Conservation (phyloP, 106 monocot genomes). For the Dioscorea dumetorum region DNA sequence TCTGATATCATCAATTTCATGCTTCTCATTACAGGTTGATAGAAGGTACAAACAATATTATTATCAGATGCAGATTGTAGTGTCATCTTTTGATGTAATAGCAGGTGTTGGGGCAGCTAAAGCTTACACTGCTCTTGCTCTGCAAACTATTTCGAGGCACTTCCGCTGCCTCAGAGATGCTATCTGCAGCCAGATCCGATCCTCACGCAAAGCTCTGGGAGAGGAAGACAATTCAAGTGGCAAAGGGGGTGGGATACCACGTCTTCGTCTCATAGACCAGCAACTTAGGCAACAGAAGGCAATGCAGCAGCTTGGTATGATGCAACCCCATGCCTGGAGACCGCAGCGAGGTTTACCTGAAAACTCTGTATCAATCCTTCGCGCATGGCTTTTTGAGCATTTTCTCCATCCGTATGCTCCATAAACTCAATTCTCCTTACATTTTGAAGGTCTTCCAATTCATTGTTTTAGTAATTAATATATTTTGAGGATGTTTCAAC, state of each 20-base stretch:
- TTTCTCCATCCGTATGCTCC: conserved; percentile 82
- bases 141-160: conserved; percentile 80
- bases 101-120: conserved; percentile 62
- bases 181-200: conserved; percentile 57
- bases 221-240: conserved; percentile 43
- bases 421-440: not conserved
- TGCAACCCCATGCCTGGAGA: conserved; percentile 76
- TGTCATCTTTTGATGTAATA: conserved; percentile 67
- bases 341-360: conserved; percentile 91
- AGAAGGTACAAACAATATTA: conserved; percentile 78
- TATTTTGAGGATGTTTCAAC: conserved; percentile 5
- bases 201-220: conserved; percentile 46
- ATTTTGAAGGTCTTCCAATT: too few species aligned
- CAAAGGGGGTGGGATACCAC: conserved; percentile 39
- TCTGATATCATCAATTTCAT: too few species aligned
- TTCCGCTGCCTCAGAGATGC: conserved; percentile 84
- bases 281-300: conserved; percentile 68
- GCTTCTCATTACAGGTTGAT: conserved; percentile 50
- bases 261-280: conserved; percentile 76
- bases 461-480: not conserved
- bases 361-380: conserved; percentile 68
- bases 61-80: conserved; percentile 78
- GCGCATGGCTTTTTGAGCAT: conserved; percentile 96
- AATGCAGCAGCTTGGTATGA: conserved; percentile 68
- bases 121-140: conserved; percentile 73